A percentile compares a stretch with the other conserved stretches of the same genome.
phyloP scores from a whole-genome alignment of 2,329 filamentous ascomycete species.

The Fusarium citri region DNA sequence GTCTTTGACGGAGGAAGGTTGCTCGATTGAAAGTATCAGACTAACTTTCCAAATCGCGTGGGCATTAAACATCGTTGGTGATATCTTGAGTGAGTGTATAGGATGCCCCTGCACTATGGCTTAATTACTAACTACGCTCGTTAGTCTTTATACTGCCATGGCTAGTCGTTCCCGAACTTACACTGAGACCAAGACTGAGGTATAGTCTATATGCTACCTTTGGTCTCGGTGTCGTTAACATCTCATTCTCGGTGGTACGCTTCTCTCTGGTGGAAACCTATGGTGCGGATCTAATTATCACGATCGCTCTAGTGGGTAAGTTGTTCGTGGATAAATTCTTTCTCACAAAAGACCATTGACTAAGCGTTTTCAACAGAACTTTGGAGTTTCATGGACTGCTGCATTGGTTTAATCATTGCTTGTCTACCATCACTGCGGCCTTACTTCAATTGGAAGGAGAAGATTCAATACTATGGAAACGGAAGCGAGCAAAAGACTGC shows the following conservation, averaged over 20 bases:
- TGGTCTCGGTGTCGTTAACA: conserved; percentile 22
- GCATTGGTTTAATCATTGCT: conserved; percentile 15
- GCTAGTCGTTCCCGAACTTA: conserved; percentile 20
- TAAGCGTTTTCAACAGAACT: not conserved
- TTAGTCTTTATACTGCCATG: conserved; percentile 29
- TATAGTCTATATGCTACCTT: conserved; percentile 26
- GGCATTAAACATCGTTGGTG: conserved; percentile 13
- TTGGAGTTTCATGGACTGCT: conserved; percentile 19
- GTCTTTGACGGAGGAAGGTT: not conserved
- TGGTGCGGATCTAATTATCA: not conserved
- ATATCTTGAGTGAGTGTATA: conserved; percentile 9
- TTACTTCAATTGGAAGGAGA: conserved; percentile 11
- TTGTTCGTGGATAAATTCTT: not conserved
- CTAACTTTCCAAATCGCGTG: conserved; percentile 10
- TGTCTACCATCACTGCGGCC: conserved; percentile 20
- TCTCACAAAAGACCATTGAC: fast-evolving
- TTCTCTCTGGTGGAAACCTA: conserved; percentile 2
- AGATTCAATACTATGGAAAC: conserved; percentile 4
- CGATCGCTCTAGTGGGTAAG: conserved; percentile 14
- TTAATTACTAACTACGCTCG: fast-evolving
- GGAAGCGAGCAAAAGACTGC: not conserved
- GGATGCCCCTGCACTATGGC: fast-evolving
- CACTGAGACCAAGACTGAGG: not conserved
- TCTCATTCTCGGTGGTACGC: conserved; percentile 7
- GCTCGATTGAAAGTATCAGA: not conserved